Conservation (phyloP, 148 eudicot species). For the Simmondsia chinensis region DNA sequence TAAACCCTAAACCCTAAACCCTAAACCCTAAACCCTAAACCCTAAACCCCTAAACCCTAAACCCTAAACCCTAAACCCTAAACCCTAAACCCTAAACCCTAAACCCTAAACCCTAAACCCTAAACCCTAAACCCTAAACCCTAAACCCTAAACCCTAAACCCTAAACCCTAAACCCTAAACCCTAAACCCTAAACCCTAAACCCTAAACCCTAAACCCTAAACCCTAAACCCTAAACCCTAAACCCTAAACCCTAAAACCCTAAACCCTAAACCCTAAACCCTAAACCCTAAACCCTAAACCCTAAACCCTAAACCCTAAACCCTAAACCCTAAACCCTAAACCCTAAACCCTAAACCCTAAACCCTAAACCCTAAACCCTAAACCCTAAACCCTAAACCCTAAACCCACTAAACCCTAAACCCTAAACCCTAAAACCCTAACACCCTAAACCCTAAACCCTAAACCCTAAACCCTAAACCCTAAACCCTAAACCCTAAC, state of each 20-base stretch:
- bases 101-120: slow-evolving; percentile 18
- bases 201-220: slow-evolving; percentile 12
- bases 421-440: slow-evolving; percentile 15
- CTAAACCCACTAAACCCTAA: slow-evolving; percentile 10
- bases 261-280: slow-evolving; percentile 12
- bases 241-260: slow-evolving; percentile 8
- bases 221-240: slow-evolving; percentile 12
- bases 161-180: slow-evolving; percentile 15
- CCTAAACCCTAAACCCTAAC: slow-evolving; percentile 16
- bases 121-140: slow-evolving; percentile 15
- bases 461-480: slow-evolving; percentile 15
- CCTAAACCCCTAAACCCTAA: slow-evolving; percentile 22
- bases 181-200: slow-evolving; percentile 19
- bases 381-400: slow-evolving; percentile 14
- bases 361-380: slow-evolving; percentile 10
- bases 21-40: slow-evolving; percentile 18
- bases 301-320: slow-evolving; percentile 12
- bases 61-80: slow-evolving; percentile 14
- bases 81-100: slow-evolving; percentile 14
- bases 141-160: slow-evolving; percentile 18
- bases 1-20: slow-evolving; percentile 21
- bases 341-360: slow-evolving; percentile 10
- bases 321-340: slow-evolving; percentile 6
- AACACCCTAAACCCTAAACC: slow-evolving; percentile 17
- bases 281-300: slow-evolving; percentile 11